Conservation (phyloP, 2,329 filamentous ascomycete genomes). For the Clarireedia hainanense region DNA sequence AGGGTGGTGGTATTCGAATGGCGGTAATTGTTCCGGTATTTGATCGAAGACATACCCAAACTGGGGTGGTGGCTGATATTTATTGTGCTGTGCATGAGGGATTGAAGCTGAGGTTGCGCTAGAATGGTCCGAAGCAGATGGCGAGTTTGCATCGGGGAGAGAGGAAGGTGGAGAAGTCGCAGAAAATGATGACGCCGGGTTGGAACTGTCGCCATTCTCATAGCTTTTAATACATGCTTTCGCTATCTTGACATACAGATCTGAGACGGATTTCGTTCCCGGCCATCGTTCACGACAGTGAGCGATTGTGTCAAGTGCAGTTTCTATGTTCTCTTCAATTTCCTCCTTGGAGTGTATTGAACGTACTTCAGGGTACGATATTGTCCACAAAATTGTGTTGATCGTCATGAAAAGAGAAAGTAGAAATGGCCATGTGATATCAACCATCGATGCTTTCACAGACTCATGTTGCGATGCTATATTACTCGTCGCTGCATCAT, state of each 20-base stretch:
- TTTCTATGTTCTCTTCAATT: slow-evolving; percentile 65
- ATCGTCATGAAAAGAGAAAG: slow-evolving; percentile 84
- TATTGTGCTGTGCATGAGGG: slow-evolving; percentile 33
- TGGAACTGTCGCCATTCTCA: slow-evolving; percentile 44
- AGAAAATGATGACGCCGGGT: slow-evolving; percentile 41
- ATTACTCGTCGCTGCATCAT: slow-evolving; percentile 73
- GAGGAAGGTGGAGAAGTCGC: slow-evolving; percentile 35
- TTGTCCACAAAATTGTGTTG: slow-evolving; percentile 84
- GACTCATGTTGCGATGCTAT: slow-evolving; percentile 75
- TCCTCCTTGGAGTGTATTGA: slow-evolving; percentile 64
- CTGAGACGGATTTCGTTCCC: slow-evolving; percentile 73
- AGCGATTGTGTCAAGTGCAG: slow-evolving; percentile 70
- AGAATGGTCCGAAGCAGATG: slow-evolving; percentile 36
- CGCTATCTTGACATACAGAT: slow-evolving; percentile 81
- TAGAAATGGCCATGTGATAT: slow-evolving; percentile 91
- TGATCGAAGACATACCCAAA: slow-evolving; percentile 53
- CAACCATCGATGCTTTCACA: slow-evolving; percentile 65
- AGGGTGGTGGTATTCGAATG: slow-evolving; percentile 19
- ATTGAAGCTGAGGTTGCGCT: slow-evolving; percentile 30
- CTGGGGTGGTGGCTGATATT: slow-evolving; percentile 36
- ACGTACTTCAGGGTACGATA: slow-evolving; percentile 81
- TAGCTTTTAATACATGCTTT: slow-evolving; percentile 84
- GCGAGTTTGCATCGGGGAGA: slow-evolving; percentile 37
- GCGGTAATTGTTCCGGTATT: slow-evolving; percentile 38
- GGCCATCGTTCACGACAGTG: slow-evolving; percentile 86